A percentile compares a stretch with the other conserved stretches of the same genome.
Conservation (phyloP, 228 moss, liverwort and hornwort species). For the Sphagnum magellanicum region DNA sequence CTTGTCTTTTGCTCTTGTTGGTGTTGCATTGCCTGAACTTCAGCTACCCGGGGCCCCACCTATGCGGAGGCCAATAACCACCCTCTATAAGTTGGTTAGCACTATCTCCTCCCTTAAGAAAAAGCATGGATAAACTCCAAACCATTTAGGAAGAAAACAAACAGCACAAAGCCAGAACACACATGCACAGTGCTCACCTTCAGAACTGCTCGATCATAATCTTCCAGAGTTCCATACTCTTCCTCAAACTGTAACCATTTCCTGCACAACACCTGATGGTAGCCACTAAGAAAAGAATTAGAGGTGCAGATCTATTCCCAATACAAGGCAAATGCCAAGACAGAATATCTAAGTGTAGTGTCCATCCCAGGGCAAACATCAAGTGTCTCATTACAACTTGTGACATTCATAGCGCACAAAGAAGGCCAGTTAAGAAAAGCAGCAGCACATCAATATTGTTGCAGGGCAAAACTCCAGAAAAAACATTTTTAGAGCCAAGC, state of each 20-base stretch:
- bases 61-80: conserved; percentile 10
- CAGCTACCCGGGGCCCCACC: conserved; percentile 78
- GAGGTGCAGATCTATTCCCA: too few relatives aligned
- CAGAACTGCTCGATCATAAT: conserved; percentile 79
- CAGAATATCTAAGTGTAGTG: too few relatives aligned
- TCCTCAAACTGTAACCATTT: conserved; percentile 95
- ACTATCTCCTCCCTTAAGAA: not conserved
- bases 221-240: conserved; percentile 88
- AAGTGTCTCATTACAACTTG: too few relatives aligned
- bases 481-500: too few relatives aligned
- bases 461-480: conserved; percentile 1
- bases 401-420: too few relatives aligned
- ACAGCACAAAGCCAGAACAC: not conserved
- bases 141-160: not conserved
- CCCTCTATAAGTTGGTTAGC: not conserved
- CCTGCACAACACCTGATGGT: conserved; percentile 68
- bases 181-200: conserved; percentile 39
- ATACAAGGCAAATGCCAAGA: too few relatives aligned
- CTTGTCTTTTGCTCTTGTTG: conserved; percentile 55
- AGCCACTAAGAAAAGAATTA: not conserved
- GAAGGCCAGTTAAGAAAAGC: too few relatives aligned
- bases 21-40: conserved; percentile 60
- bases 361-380: too few relatives aligned
- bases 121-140: not conserved
- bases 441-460: not conserved